Conservation (phyloP, 805 yeast genomes). For the Kodamaea fukazawae region DNA sequence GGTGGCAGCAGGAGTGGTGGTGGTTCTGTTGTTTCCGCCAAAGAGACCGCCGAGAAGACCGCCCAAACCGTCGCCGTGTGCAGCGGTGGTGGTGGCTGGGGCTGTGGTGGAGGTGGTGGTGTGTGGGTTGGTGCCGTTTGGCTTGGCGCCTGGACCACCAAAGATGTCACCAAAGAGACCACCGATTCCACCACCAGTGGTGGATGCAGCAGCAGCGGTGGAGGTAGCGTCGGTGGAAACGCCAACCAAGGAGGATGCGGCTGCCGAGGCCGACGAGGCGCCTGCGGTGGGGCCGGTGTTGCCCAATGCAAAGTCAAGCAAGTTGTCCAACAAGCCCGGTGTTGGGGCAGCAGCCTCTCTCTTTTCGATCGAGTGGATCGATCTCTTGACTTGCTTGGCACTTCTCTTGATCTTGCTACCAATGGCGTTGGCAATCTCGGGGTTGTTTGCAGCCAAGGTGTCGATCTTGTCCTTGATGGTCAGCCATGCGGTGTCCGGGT, state of each 20-base stretch:
- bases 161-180: constrained; percentile 14
- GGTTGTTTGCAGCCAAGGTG: constrained; percentile 7
- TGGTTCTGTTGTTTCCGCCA: neutral
- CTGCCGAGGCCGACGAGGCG: constrained; percentile 8
- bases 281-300: neutral
- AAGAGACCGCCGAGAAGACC: constrained; percentile 13
- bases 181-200: constrained; percentile 7
- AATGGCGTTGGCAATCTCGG: constrained; percentile 4
- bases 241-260: neutral
- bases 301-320: constrained; percentile 9
- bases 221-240: constrained; percentile 1
- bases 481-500: constrained; percentile 9
- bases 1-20: constrained; percentile 8
- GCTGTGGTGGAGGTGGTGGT: constrained; percentile 3
- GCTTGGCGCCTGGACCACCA: constrained; percentile 7
- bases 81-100: neutral
- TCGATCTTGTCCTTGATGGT: constrained; percentile 8
- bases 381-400: constrained; percentile 13
- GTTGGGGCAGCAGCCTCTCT: constrained; percentile 3
- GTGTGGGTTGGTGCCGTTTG: constrained; percentile 10
- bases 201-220: neutral
- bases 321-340: constrained; percentile 7
- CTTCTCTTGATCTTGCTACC: constrained; percentile 10
- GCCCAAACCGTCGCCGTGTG: constrained; percentile 1
- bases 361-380: constrained; percentile 7